Base-by-base conservation (phyloP, 306 rosid genomes). In the Arachis stenosperma region DNA sequence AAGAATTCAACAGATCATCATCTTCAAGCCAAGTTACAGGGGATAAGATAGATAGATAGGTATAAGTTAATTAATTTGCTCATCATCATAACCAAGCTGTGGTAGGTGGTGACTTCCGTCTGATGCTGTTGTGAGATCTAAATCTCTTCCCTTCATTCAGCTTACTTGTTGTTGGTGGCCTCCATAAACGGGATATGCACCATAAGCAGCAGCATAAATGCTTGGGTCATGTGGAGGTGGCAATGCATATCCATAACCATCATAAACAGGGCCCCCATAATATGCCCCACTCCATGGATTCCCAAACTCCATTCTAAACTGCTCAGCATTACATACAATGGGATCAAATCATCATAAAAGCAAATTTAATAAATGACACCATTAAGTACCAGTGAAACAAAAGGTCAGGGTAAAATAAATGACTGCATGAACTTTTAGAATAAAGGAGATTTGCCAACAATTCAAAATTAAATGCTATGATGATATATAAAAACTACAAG, bases 151-250 rank as follows among this genome's bases (percentile, higher is more conserved):
- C 57, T 74, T 77, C 67, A 71, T 43, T 93, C 81, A 91, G 85
- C 91, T 94, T 69, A 95, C 99, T 84, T 94, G 97, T 37, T 94
- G 97, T 65, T 94, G 99, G 80, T 91, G 98, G 75, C 84, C 90
- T 66, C 93, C 97, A 71, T 87, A 91, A 40, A 95, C 51, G 8
- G 97, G 93, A 81, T 95, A 94, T 29, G 93, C 86, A 33, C 95
- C 99, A 76, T 94, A 94, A 41, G 97, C 87, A 33, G 92, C 88
- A 59, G 90, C 95, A 82, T 90, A 95, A 84, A 88, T 79, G 85
- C 84, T 77, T 11, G 97, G 97, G 69, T 95, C 99, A 64, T 87
- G 89, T 67, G 97, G 89, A 5, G 86, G 82, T 5, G 90, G 85
- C 78, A 90, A 54, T 44, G 90, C 89, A 79, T 91, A 95, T 46